Evolutionary conservation across 306 rosid genomes (phyloP), one percentile per base, ranked within the genome.

Genomic region (Dalbergia cultrata): DNA sequence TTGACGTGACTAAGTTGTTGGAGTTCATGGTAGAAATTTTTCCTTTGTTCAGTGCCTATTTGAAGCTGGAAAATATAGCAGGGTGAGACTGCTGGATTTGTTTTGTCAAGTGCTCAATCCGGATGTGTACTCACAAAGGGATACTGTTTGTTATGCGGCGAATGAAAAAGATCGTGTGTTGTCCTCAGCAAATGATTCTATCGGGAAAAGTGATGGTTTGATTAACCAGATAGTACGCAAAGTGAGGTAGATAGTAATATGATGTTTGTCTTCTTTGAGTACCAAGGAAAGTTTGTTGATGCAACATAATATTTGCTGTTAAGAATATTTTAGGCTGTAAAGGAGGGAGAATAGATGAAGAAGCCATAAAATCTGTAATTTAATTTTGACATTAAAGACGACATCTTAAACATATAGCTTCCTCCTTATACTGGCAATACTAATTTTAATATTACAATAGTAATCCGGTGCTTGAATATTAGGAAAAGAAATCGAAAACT

Each of bases 101-200:
- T 90, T 84, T 72, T 90, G 95, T 72, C 98, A 93, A 85, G 92
- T 81, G 13, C 94, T 95, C 69, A 84, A 89, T 90, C 90, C 94
- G 22, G 92, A 91, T 72, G 37, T 87, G 80, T 77, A 81, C 86
- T 84, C 57, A 21, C 67, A 81, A 75, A 63, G 64, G 72, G 79
- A 78, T 74, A 83, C 90, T 81, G 86, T 56, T 68, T 72, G 52
- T 85, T 74, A 31, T 47, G 75, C 69, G 60, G 85, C 72, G 77
- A 58, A 68, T 35, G 88, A 77, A 83, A 86, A 86, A 69, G 84
- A 70, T 74, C 31, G 14, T 31, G 91, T 72, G 43, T 17, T 82
- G 82, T 81, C 90, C 66, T 66, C 80, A n/a, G 78, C 88, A 13
- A 83, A 81, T 78, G 91, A 84, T 83, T 81, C 90, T 62, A 60